Evolutionary conservation across 2,329 filamentous ascomycete genomes (phyloP), one percentile per base, ranked within the genome.

Genomic region (Fonsecaea pedrosoi): DNA sequence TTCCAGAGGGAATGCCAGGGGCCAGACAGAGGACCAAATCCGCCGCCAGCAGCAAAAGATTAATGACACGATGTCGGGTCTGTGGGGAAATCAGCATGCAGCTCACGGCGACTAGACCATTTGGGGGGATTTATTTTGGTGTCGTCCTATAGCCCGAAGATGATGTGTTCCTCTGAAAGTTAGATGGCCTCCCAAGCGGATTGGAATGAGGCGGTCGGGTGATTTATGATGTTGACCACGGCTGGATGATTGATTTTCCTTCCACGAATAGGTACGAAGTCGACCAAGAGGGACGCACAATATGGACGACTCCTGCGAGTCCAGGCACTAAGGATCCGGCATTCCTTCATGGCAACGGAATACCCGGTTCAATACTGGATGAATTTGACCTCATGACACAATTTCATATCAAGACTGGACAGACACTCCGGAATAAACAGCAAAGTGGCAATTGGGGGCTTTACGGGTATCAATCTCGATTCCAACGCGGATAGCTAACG

Each of bases 11-110:
- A 84, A 89, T 73, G 86, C 83, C 1, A 81, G 84, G 34, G 87
- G 87, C 1, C 87, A 89, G 77, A 88, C 85, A 4, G 85, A 87
- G 71, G 83, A 85, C 72, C 86, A 88, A 81, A 89, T 89, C 64
- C 77, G 79, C 50, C 84, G 85, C 70, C 87, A 89, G 77, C 84
- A 88, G 75, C 80, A 85, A 50, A 82, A 82, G 73, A 86, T 89
- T 50, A 82, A 85, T 72, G 84, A 87, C 74, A 85, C 84, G 65
- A 83, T 85, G 66, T 81, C 83, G 69, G 86, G 85, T 1, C 73
- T 89, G 71, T 89, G 86, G 86, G 78, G 75, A 65, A 70, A 62
- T 37, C 64, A 55, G 54, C 60, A 66, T 15, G 62, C 57, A 34
- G 40, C 40, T 34, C 57, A 40, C 10, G 57, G 30, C 18, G 57